Conservation (phyloP, 2,329 filamentous ascomycete genomes). For the Lecanicillium sp. region DNA sequence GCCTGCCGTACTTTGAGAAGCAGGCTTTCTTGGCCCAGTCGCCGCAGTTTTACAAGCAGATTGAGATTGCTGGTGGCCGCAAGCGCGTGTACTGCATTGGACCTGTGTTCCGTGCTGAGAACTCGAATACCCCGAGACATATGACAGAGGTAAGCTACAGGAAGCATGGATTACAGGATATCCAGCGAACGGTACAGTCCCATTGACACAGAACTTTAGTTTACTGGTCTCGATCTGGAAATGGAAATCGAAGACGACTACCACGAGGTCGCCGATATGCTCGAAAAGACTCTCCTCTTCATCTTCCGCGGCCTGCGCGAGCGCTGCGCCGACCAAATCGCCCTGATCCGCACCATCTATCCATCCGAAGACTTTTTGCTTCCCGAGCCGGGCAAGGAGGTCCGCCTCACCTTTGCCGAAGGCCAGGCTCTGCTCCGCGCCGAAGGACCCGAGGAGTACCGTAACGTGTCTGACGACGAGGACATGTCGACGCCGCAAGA, state of each 20-base stretch:
- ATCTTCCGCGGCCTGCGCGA: constrained; percentile 67
- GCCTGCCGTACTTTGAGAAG: constrained; percentile 80
- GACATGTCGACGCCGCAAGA: constrained; percentile 77
- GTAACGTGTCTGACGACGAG: constrained; percentile 65
- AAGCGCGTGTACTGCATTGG: constrained; percentile 72
- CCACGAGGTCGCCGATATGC: constrained; percentile 61
- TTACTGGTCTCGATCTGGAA: constrained; percentile 81
- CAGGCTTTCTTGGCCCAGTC: constrained; percentile 73
- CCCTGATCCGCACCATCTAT: constrained; percentile 63
- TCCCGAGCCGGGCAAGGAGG: constrained; percentile 64
- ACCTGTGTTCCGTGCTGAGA: constrained; percentile 78
- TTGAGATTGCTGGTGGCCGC: constrained; percentile 71
- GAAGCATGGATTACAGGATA: background rate
- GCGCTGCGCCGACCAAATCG: constrained; percentile 62
- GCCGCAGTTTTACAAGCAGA: constrained; percentile 83
- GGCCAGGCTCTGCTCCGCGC: constrained; percentile 69
- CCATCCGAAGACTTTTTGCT: constrained; percentile 71
- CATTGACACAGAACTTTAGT: no score
- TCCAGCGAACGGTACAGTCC: no score
- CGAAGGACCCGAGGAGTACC: constrained; percentile 59
- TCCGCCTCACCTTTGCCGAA: constrained; percentile 70
- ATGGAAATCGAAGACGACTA: constrained; percentile 81
- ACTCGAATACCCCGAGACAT: constrained; percentile 75
- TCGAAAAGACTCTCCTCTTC: constrained; percentile 66
- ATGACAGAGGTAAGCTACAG: constrained; percentile 57